A percentile compares a stretch with the other conserved stretches of the same genome.
These are phyloP conservation scores for Magnusiomyces fungicola DNA, from an alignment of 1,139 yeast genomes.

Conservation along the genomic window DNA sequence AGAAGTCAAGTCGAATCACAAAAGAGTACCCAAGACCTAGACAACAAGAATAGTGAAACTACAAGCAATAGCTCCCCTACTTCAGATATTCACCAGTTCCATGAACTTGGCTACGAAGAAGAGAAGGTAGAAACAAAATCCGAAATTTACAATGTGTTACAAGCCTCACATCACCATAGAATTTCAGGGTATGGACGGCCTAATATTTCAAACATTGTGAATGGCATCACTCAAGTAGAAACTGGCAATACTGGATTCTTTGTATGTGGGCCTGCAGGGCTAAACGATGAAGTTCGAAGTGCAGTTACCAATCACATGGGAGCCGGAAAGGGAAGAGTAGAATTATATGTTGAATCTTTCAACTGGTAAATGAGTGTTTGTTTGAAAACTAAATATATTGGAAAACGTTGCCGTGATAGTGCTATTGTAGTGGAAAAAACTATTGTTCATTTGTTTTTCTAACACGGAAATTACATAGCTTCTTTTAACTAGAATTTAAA, in stretches of 20 bases:
- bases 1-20: neutral
- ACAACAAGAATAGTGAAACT: neutral
- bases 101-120: no score
- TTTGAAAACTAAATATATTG: no score
- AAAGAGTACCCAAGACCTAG: neutral
- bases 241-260: conserved; percentile 33
- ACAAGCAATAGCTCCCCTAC: neutral
- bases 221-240: conserved; percentile 32
- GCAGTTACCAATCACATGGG: conserved; percentile 26
- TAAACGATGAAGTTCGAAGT: conserved; percentile 36
- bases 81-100: neutral
- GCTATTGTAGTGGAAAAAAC: neutral
- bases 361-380: conserved; percentile 27
- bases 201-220: conserved; percentile 34
- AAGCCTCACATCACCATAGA: no score
- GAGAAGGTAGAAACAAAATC: no score
- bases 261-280: conserved; percentile 39
- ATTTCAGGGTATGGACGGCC: conserved; percentile 35
- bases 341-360: conserved; percentile 39
- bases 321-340: conserved; percentile 31
- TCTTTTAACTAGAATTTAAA: no score
- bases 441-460: neutral
- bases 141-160: no score
- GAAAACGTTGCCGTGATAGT: neutral
- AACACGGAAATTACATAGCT: no score